These are phyloP conservation scores for Casaregolazyma lundiana DNA, from an alignment of 1,139 yeast species.

Conservation along the genomic window DNA sequence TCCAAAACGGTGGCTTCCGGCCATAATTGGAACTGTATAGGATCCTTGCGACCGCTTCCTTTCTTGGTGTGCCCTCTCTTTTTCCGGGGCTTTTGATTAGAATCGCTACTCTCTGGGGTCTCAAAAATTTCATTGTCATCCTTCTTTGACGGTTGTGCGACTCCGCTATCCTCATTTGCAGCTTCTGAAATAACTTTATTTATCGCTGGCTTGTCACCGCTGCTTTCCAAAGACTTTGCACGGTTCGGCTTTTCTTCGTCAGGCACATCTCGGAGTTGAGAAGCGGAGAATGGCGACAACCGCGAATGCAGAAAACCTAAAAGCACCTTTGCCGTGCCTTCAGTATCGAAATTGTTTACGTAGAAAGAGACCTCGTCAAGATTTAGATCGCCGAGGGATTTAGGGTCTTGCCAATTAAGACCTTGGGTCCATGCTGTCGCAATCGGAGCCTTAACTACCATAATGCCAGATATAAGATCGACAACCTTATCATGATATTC, in stretches of 20 bases:
- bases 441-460: constrained; percentile 57
- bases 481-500: constrained; percentile 42
- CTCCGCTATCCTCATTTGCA: constrained; percentile 13
- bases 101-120: not conserved
- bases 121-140: constrained; percentile 9
- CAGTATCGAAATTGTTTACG: constrained; percentile 52
- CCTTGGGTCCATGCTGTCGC: constrained; percentile 68
- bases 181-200: constrained; percentile 13
- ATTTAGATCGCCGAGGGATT: constrained; percentile 47
- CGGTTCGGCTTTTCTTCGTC: constrained; percentile 14
- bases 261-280: constrained; percentile 10
- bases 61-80: constrained; percentile 25
- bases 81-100: constrained; percentile 15
- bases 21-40: constrained; percentile 20
- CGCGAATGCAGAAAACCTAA: constrained; percentile 50
- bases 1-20: constrained; percentile 53
- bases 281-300: constrained; percentile 51
- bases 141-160: constrained; percentile 15
- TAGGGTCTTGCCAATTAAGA: constrained; percentile 71
- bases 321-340: constrained; percentile 57
- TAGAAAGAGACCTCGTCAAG: constrained; percentile 45
- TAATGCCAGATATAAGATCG: constrained; percentile 67
- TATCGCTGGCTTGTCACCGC: constrained; percentile 1
- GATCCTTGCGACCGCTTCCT: constrained; percentile 20
- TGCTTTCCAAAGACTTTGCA: constrained; percentile 5